Evolutionary conservation across 805 yeast species (phyloP).

Genomic region (Yarrowia divulgata): DNA sequence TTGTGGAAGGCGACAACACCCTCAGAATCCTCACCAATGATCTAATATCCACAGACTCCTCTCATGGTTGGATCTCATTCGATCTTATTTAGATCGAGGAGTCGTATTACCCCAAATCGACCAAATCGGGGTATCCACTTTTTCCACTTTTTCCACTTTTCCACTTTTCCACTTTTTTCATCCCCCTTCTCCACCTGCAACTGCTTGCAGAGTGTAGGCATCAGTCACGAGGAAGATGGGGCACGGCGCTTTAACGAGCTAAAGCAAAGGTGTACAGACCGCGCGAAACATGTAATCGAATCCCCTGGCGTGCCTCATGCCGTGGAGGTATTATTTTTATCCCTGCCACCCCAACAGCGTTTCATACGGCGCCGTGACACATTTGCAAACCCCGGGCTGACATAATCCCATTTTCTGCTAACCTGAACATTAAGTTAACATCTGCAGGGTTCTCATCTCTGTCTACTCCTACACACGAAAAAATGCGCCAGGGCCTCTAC

Average conservation of each 20-base stretch:
- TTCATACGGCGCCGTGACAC: background rate
- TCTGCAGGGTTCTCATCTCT: slow-evolving; percentile 38
- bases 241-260: slow-evolving; percentile 15
- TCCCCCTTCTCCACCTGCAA: slow-evolving; percentile 23
- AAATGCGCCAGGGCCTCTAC: slow-evolving; percentile 44
- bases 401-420: slow-evolving; percentile 1
- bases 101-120: slow-evolving; percentile 3
- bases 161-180: slow-evolving; percentile 1
- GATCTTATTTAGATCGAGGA: background rate
- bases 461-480: slow-evolving; percentile 15
- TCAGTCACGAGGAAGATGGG: slow-evolving; percentile 21
- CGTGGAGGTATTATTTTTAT: background rate
- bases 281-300: background rate
- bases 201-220: slow-evolving; percentile 34
- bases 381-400: slow-evolving; percentile 3
- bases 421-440: slow-evolving; percentile 17
- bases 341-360: background rate
- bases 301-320: too few species aligned
- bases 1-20: too few species aligned
- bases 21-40: background rate
- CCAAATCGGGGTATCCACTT: background rate
- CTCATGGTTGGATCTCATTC: too few species aligned
- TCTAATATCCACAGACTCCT: background rate
- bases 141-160: too few species aligned
- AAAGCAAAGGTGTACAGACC: background rate